phyloP scores from a whole-genome alignment of 371 early-diverging fungal species.

The Mucor irregularis region DNA sequence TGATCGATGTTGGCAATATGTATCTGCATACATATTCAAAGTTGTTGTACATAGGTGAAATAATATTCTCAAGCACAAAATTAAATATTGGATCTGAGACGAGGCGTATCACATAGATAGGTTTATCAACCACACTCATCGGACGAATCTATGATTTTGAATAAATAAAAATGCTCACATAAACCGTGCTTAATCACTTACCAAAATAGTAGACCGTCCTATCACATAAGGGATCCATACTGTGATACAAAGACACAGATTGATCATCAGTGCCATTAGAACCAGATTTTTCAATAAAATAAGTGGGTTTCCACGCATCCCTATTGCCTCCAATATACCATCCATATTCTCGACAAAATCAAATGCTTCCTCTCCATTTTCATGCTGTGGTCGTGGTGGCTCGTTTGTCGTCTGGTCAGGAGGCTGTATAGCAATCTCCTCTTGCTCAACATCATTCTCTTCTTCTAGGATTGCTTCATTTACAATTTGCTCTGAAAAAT shows the following conservation, averaged over 20 bases:
- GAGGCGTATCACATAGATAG: conserved; percentile 43
- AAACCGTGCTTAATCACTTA: conserved; percentile 7
- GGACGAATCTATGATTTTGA: conserved; percentile 38
- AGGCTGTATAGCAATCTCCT: not conserved
- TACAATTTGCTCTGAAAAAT: conserved; percentile 7
- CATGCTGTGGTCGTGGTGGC: not conserved
- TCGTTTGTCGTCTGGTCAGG: not conserved
- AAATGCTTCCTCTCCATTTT: conserved; percentile 32
- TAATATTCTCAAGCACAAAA: conserved; percentile 40
- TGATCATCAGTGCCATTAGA: conserved; percentile 71
- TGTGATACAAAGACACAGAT: conserved; percentile 66
- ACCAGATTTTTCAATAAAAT: conserved; percentile 73
- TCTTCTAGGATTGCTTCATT: not conserved
- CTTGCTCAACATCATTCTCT: not conserved
- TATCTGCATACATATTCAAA: not conserved
- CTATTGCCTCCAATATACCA: conserved; percentile 82
- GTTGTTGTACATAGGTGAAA: not conserved
- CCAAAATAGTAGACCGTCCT: conserved; percentile 54
- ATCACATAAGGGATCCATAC: conserved; percentile 76
- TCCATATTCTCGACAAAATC: conserved; percentile 67
- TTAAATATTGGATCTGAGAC: conserved; percentile 55
- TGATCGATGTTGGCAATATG: not conserved
- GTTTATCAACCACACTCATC: conserved; percentile 43
- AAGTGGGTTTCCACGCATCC: conserved; percentile 78
- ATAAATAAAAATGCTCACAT: not conserved